Base-by-base conservation (phyloP, 1,284 basidiomycete genomes). In the Heterobasidion irregulare region DNA sequence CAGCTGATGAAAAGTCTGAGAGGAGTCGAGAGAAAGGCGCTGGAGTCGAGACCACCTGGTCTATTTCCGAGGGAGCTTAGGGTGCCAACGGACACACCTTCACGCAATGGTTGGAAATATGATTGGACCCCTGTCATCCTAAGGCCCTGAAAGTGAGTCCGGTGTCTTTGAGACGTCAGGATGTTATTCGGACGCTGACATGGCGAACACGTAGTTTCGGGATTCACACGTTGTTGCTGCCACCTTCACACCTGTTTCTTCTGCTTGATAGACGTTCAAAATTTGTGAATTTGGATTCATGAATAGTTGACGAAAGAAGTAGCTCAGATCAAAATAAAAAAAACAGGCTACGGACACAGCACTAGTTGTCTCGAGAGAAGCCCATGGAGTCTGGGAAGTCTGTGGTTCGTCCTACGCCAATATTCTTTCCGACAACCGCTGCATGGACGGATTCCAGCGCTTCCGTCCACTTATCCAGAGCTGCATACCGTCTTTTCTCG, bases 61-160 rank as follows among this genome's bases (percentile, higher is more conserved):
- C 68, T 95, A 45, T 89, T 95, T 69, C 93, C 93, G 56, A 79
- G 89, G 56, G 90, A 93, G 67, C 67, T 92, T 66, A 79, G 80
- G 53, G 74, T 87, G 58, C 89, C 90, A 41, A 80, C 86, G 4
- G 89, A 92, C 61, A 92, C 89, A 7, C 88, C 90, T 1, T 75
- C 87, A 15, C 79, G 76, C 56, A 73, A 73, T 43, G 90, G 90
- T 2, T 92, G 89, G 90, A 82, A 83, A 53, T 85, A 91, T 63
- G 80, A 87, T n/a, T 92, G 83, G 78, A 86, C 77, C 55, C 78
- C 84, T 41, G 76, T 84, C 62, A 70, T 75, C 53, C 76, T 78
- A 41, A 53, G 55, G 15, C 53, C 16, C 35, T 26, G 8, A 15
- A n/a, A 6, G 41, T 18, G 10, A 33, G 32, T 19, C 16, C 13